These are phyloP conservation scores for Baorangia bicolor DNA, from an alignment of 768 basidiomycete species.

Conservation along the genomic window DNA sequence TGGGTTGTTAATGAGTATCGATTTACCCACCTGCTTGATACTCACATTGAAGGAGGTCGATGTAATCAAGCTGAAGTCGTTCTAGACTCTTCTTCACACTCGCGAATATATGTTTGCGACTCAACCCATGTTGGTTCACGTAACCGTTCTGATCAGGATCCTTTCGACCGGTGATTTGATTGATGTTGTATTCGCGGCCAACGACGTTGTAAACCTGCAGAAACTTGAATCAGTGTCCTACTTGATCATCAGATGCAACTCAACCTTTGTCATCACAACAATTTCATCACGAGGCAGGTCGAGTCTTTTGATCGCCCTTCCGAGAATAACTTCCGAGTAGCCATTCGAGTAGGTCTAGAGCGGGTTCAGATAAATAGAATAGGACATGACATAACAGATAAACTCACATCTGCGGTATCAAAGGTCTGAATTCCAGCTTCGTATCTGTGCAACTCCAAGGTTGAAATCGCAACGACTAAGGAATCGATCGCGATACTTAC, in stretches of 20 bases:
- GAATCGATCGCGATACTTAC: constrained; percentile 23
- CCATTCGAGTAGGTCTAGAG: constrained; percentile 64
- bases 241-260: neutral
- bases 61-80: constrained; percentile 49
- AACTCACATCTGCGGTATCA: constrained; percentile 34
- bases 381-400: neutral
- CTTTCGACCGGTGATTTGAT: constrained; percentile 14
- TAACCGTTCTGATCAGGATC: constrained; percentile 41
- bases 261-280: constrained; percentile 77
- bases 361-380: neutral
- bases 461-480: neutral
- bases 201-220: constrained; percentile 44
- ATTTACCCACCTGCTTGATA: neutral
- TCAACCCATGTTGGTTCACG: constrained; percentile 47
- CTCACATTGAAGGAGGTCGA: constrained; percentile 57
- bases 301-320: constrained; percentile 67
- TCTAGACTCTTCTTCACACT: constrained; percentile 43
- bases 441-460: constrained; percentile 22
- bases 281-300: constrained; percentile 71
- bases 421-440: constrained; percentile 37
- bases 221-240: neutral
- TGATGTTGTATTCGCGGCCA: constrained; percentile 15
- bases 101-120: constrained; percentile 61
- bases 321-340: constrained; percentile 62
- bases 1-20: neutral